phyloP scores from a whole-genome alignment of 768 basidiomycete species.

The Gyrodon lividus region DNA sequence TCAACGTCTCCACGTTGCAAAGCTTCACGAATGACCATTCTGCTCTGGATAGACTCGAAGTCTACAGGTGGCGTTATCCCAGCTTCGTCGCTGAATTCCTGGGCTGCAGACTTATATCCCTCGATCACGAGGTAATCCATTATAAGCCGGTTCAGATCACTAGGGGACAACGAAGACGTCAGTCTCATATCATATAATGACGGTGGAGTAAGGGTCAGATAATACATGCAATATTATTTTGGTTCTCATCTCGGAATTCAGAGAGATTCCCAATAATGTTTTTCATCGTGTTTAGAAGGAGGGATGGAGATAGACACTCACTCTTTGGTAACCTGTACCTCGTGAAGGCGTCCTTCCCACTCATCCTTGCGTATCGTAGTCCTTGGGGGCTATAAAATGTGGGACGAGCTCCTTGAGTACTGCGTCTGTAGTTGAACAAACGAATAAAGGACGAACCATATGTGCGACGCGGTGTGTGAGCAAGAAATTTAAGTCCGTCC shows the following conservation, averaged over 20 bases:
- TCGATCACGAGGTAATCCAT: conserved; percentile 99
- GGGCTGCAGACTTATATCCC: conserved; percentile 94
- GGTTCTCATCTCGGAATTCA: conserved; percentile 73
- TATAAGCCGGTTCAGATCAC: conserved; percentile 90
- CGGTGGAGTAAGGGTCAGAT: conserved; percentile 59
- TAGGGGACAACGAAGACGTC: conserved; percentile 37
- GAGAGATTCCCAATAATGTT: conserved; percentile 99
- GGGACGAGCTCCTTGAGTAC: background rate
- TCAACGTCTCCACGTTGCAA: conserved; percentile 93
- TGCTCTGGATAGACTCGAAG: conserved; percentile 87
- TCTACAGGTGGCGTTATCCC: conserved; percentile 75
- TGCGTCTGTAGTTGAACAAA: background rate
- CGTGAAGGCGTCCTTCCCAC: conserved; percentile 82
- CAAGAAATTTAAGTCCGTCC: conserved; percentile 33
- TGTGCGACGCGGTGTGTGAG: conserved; percentile 17
- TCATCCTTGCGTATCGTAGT: conserved; percentile 70
- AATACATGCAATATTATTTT: conserved; percentile 80
- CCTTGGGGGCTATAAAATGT: conserved; percentile 45
- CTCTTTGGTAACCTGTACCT: conserved; percentile 84
- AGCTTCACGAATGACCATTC: conserved; percentile 93
- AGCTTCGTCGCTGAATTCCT: conserved; percentile 91
- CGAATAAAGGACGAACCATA: conserved; percentile 31
- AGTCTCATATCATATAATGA: conserved; percentile 17
- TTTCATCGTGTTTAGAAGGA: conserved; percentile 52
- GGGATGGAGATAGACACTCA: conserved; percentile 49